Conservation (phyloP, 495 filamentous ascomycete genomes). For the Neurospora hispaniola region DNA sequence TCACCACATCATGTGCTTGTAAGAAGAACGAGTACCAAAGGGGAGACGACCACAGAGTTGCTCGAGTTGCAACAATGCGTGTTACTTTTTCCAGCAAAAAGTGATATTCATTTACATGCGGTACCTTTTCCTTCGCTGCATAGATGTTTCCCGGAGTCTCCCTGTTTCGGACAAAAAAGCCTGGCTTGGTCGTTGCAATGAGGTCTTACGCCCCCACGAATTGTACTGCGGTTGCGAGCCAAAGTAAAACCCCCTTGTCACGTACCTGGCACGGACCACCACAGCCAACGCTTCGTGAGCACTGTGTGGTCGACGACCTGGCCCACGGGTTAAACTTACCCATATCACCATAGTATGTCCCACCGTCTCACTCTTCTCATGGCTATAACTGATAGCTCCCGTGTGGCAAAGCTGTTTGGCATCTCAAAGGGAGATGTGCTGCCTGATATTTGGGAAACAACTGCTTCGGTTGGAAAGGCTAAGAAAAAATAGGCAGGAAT, state of each 20-base stretch:
- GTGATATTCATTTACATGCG: neutral
- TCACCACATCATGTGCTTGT: neutral
- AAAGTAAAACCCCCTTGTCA: too few species aligned
- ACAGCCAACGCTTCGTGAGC: too few species aligned
- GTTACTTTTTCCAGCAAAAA: neutral
- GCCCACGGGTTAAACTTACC: too few species aligned
- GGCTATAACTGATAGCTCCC: neutral
- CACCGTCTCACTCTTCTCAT: neutral
- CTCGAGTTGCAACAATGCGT: neutral
- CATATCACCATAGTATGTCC: too few species aligned
- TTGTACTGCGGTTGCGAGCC: too few species aligned
- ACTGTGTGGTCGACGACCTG: too few species aligned
- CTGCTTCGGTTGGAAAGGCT: too few species aligned
- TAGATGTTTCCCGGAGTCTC: neutral
- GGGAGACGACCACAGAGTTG: neutral
- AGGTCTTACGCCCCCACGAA: neutral
- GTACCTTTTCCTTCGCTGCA: neutral
- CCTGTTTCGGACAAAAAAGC: neutral
- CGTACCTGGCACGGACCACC: too few species aligned
- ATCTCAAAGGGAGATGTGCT: neutral
- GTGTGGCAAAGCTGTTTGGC: neutral
- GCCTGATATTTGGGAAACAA: neutral
- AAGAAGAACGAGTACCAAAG: neutral
- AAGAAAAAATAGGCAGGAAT: neutral
- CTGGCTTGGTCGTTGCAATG: neutral